phyloP scores from a whole-genome alignment of 2,329 filamentous ascomycete species.

The Pestalotiopsis fici region DNA sequence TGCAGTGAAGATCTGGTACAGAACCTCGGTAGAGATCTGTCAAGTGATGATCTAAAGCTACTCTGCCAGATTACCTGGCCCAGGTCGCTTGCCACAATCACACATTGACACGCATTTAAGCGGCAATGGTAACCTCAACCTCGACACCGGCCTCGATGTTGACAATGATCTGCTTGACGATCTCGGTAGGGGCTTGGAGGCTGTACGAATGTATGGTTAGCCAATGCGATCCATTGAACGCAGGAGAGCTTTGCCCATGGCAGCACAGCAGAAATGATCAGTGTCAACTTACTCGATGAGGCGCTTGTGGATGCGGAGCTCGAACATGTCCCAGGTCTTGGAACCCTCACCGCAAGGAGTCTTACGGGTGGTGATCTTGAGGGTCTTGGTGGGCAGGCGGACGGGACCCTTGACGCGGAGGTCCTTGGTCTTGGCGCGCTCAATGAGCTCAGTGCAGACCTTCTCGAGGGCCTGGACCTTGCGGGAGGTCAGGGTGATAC shows the following conservation, averaged over 20 bases:
- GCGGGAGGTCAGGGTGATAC: conserved; percentile 94
- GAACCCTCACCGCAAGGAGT: conserved; percentile 99
- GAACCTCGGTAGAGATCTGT: background rate
- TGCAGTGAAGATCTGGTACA: background rate
- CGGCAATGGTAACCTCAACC: conserved; percentile 90
- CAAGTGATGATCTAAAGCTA: background rate
- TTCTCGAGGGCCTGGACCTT: conserved; percentile 97
- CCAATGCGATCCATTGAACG: background rate
- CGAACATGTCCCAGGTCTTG: conserved; percentile 99
- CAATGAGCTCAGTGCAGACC: conserved; percentile 97
- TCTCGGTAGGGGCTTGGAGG: conserved; percentile 95
- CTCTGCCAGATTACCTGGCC: background rate
- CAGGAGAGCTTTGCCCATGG: too few species aligned
- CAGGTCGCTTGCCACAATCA: background rate
- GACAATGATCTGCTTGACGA: conserved; percentile 95
- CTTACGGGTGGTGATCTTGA: conserved; percentile 98
- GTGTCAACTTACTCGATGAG: conserved; percentile 84
- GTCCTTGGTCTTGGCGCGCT: conserved; percentile 98
- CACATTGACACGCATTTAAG: conserved; percentile 51
- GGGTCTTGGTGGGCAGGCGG: conserved; percentile 94
- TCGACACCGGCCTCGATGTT: conserved; percentile 94
- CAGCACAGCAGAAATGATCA: too few species aligned
- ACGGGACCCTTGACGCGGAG: conserved; percentile 93
- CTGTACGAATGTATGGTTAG: conserved; percentile 35
- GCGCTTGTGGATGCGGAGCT: conserved; percentile 99